Base-by-base conservation (phyloP, 2,329 filamentous ascomycete genomes). In the Xylariaceae sp. region DNA sequence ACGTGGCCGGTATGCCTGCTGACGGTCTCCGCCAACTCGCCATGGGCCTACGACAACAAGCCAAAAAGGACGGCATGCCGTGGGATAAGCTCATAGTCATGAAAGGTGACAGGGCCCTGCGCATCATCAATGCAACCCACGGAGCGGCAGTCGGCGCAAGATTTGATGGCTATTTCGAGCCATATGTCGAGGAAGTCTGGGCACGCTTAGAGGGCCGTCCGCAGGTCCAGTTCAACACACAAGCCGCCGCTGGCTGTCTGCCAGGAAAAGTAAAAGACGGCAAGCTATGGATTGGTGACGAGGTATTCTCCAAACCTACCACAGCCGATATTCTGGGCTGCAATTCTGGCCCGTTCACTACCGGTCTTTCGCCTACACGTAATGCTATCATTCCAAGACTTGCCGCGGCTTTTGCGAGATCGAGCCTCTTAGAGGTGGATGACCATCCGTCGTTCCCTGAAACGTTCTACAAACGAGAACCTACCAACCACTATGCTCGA, bases 311-410 rank as follows among this genome's bases (percentile, higher is more conserved):
- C 2, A 67, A 72, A 41, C 82, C 82, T 0, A 70, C 63, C 1
- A 74, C 75, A 2, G 63, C 63, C 9, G 82, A 86, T 57, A 81
- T 87, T 46, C 77, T 85, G 54, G 73, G 72, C 24, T 84, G 80
- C 62, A 79, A 73, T 49, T 77, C 72, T 2, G 79, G 79, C 0
- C 77, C 78, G 0, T 83, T 83, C 48, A 64, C 67, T 6, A 66
- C 59, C 6, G 63, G 48, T 53, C 65, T 31, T 53, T 72, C 43
- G 36, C 44, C 55, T 15, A 55, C 41, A 53, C 68, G 55, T 34
- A 69, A 54, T 60, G 63, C 62, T 14, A 63, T 68, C 36, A 68
- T 50, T 71, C 82, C 62, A 21, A 62, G 47, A 50, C 69, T 59
- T 61, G 78, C 34, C 52, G 69, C 47, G 55, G 74, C 30, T 40